Evolutionary conservation across 805 yeast species (phyloP), one percentile per base, ranked within the genome.

Genomic region (Cyberlindnera subsufficiens): DNA sequence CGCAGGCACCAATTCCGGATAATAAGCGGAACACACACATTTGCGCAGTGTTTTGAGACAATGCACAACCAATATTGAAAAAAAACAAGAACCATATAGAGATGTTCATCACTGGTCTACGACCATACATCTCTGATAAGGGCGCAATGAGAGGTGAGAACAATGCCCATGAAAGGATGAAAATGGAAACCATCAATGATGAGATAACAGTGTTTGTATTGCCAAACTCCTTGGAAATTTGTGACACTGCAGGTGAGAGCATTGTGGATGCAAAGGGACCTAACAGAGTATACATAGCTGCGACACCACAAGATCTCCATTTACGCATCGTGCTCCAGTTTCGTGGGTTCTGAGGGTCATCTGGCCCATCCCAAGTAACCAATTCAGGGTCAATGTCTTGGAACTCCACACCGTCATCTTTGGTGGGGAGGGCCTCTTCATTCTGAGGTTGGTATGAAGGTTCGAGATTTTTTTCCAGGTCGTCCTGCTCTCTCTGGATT

Each of bases 1-100:
- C 80, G 41, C 82, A 74, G 6, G 84, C 86, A 40, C 80, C 77
- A n/a, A 74, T 58, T 3, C 89, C 89, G 2, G 84, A 82, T 1
- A 82, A 55, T 39, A 81, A 75, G 37, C 89, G 66, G 46, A 74
- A 77, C 13, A 79, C 71, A 51, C 78, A 65, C 66, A 82, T 64
- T 43, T 78, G 80, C 0, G 78, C 67, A 0, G 77, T 68, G 39
- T 66, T 78, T 35, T 74, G 67, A 9, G 78, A 65, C 16, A 77
- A 65, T 1, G 78, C 85, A 58, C 86, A 80, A 4, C 77, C 85
- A 34, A 82, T 49, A 54, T 72, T 75, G 64, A 76, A 77, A 30
- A 65, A 45, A 36, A 69, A 65, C 20, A 75, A 60, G 38, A 78
- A 53, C 67, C 75, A 69, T 29, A 77, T 69, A 11, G 82, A 71